Evolutionary conservation across 169 alveolate species (phyloP), one percentile per base, ranked within the genome.

Genomic region (Eimeria sp.): DNA sequence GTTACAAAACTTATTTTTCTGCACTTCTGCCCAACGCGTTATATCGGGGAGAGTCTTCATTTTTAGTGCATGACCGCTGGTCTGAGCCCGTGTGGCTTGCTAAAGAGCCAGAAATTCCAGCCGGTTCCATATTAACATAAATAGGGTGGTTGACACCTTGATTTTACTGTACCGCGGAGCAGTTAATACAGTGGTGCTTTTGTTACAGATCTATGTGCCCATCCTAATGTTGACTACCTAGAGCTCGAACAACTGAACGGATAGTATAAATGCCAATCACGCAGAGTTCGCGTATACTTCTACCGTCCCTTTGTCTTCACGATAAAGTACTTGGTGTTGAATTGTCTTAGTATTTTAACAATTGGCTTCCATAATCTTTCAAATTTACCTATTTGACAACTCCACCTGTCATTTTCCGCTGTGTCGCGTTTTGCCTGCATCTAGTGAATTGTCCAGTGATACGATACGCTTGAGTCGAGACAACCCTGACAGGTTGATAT

Each of bases 41-140:
- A n/a, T 18, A 16, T 18, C 86, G 63, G 18, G 14, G 34, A 6
- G 61, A 45, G 20, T 22, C 63, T 25, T 16, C 80, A 61, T 49
- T 61, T 34, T 22, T 27, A 27, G 80, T 47, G 80, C 27, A 43
- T 86, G 92, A 58, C 92, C 92, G 92, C 80, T 86, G 92, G 92
- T 57, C 92, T 30, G 78, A 49, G 18, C 45, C 9, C 84, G 20
- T 57, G 70, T 47, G 70, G 89, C 89, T 78, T n/a, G 89, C 67
- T 47, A 54, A 25, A 34, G 51, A n/a, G 49, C 49, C 57, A 13
- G 18, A 75, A 43, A 75, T 18, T 47, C 22, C 40, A 45, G 22
- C 49, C 20, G 7, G 78, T 13, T 70, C 49, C 49, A 30, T 49
- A 70, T 5, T 18, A 70, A 70, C 30, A 30, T 30, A 70, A 70